phyloP scores from a whole-genome alignment of 106 monocot species.

The Platanthera guangdongensis region DNA sequence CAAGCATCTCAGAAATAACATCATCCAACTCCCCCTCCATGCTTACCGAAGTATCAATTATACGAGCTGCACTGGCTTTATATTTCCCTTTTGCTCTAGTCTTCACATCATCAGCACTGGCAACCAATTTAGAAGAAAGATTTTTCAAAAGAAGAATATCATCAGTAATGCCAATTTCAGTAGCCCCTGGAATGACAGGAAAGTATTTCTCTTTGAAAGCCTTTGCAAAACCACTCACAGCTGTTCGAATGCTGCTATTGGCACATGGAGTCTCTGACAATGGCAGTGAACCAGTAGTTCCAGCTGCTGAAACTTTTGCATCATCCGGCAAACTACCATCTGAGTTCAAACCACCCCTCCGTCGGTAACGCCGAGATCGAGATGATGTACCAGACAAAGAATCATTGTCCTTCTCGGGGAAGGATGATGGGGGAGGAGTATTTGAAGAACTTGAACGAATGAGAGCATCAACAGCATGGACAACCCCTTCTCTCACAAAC shows the following conservation, averaged over 20 bases:
- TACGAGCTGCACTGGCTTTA: slow-evolving; percentile 35
- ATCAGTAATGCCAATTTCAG: slow-evolving; percentile 71
- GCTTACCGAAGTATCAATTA: slow-evolving; percentile 48
- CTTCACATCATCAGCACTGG: slow-evolving; percentile 40
- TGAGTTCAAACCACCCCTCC: slow-evolving; percentile 24
- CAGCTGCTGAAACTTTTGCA: slow-evolving; percentile 36
- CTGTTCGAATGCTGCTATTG: slow-evolving; percentile 54
- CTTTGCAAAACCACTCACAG: slow-evolving; percentile 80
- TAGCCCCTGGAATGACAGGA: slow-evolving; percentile 46
- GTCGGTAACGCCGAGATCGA: slow-evolving; percentile 69
- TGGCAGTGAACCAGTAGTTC: slow-evolving; percentile 27
- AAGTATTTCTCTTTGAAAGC: slow-evolving; percentile 87
- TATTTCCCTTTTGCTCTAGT: slow-evolving; percentile 79
- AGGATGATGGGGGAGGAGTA: slow-evolving; percentile 28
- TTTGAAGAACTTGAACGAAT: slow-evolving; percentile 48
- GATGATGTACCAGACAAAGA: slow-evolving; percentile 41
- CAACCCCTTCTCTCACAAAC: slow-evolving; percentile 98
- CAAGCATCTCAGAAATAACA: slow-evolving; percentile 54
- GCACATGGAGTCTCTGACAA: slow-evolving; percentile 38
- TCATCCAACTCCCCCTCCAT: slow-evolving; percentile 52
- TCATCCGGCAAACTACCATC: slow-evolving; percentile 58
- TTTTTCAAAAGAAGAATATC: slow-evolving; percentile 76
- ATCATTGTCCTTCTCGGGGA: slow-evolving; percentile 54
- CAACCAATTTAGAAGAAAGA: slow-evolving; percentile 70
- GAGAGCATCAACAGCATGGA: slow-evolving; percentile 87